A percentile compares a stretch with the other conserved stretches of the same genome.
Conservation (phyloP, 257 asterid species). For the Solanum peruvianum region DNA sequence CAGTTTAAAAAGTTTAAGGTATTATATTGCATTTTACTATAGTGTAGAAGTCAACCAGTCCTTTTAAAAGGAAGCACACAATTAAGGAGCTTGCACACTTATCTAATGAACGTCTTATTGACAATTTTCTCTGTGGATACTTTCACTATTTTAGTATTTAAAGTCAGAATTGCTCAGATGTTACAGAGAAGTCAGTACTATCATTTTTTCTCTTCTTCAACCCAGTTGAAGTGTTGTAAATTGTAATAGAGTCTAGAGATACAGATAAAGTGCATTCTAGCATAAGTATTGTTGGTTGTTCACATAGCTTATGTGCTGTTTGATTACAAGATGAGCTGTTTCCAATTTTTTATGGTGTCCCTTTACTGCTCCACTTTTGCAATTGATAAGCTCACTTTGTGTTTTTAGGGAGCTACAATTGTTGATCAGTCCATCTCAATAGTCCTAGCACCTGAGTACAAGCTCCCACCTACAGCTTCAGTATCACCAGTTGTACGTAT, state of each 20-base stretch:
- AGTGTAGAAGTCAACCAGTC: neutral
- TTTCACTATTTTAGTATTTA: neutral
- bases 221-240: neutral
- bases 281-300: neutral
- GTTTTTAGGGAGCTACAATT: constrained; percentile 50
- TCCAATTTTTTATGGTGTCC: neutral
- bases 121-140: neutral
- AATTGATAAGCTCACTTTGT: neutral
- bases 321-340: neutral
- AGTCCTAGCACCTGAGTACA: constrained; percentile 32
- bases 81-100: neutral
- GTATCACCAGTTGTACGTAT: constrained; percentile 23
- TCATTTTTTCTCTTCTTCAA: neutral
- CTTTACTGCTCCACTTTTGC: neutral
- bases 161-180: neutral
- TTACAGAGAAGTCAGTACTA: neutral
- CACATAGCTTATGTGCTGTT: neutral
- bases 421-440: constrained; percentile 50
- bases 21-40: neutral
- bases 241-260: neutral
- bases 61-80: neutral
- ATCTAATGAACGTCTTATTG: neutral
- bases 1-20: neutral
- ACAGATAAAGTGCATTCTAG: neutral
- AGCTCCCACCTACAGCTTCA: constrained; percentile 24